Conservation (phyloP, 352 stramenopile genomes). For the Aphanomyces cochlioides region DNA sequence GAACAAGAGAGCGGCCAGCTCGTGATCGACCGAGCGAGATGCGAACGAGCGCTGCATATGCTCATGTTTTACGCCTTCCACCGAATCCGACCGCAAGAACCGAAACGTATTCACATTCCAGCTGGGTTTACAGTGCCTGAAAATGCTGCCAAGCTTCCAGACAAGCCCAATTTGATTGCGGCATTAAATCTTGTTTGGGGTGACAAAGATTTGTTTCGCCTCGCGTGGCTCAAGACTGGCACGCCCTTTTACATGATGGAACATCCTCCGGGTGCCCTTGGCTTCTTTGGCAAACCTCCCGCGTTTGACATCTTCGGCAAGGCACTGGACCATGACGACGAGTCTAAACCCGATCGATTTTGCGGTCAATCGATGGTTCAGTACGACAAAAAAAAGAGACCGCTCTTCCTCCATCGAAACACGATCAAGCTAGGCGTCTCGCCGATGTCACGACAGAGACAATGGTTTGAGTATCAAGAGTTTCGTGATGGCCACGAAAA, state of each 20-base stretch:
- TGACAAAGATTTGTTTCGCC: conserved; percentile 77
- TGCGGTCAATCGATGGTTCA: conserved; percentile 78
- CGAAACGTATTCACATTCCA: not conserved
- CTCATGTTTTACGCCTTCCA: conserved; percentile 63
- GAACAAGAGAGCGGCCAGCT: conserved; percentile 76
- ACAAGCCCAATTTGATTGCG: conserved; percentile 50
- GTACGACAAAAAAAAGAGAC: conserved; percentile 46
- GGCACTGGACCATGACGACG: not conserved
- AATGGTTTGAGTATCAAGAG: conserved; percentile 8
- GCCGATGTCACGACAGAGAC: not conserved
- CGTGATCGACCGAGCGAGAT: conserved; percentile 50
- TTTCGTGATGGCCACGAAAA: not conserved
- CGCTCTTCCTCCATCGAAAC: conserved; percentile 73
- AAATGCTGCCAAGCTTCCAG: not conserved
- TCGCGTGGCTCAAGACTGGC: conserved; percentile 71
- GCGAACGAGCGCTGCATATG: conserved; percentile 45
- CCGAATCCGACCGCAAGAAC: conserved; percentile 22
- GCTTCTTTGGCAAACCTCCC: conserved; percentile 34
- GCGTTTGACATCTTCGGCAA: not conserved
- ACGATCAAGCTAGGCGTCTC: conserved; percentile 48
- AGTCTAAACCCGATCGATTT: conserved; percentile 39
- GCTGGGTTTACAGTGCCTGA: not conserved
- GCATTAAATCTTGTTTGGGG: conserved; percentile 57
- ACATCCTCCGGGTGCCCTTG: conserved; percentile 45
- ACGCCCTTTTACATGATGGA: conserved; percentile 60